Evolutionary conservation across 2,329 filamentous ascomycete species (phyloP).

Genomic region (Daldinia sp.): DNA sequence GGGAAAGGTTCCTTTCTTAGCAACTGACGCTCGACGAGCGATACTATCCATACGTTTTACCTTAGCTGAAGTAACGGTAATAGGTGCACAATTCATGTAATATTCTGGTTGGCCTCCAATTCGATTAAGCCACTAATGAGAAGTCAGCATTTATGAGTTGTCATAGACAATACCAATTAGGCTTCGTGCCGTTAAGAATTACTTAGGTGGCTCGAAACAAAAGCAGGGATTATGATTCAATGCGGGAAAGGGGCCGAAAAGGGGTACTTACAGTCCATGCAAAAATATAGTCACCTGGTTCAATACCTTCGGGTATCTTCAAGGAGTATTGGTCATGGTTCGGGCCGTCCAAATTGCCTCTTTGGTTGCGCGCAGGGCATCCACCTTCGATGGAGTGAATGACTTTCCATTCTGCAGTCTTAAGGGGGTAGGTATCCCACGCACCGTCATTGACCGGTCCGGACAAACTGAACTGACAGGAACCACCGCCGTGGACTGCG

Average conservation of each 20-base stretch:
- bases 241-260: background rate
- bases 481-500: slow-evolving; percentile 79
- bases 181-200: background rate
- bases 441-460: slow-evolving; percentile 24
- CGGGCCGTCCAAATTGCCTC: slow-evolving; percentile 62
- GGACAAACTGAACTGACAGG: slow-evolving; percentile 79
- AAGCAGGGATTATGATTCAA: background rate
- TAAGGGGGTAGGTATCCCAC: slow-evolving; percentile 66
- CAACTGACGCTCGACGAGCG: slow-evolving; percentile 32
- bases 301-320: slow-evolving; percentile 68
- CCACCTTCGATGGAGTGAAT: slow-evolving; percentile 78
- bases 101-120: slow-evolving; percentile 78
- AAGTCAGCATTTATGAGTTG: slow-evolving; percentile 15
- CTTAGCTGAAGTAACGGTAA: slow-evolving; percentile 61
- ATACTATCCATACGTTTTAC: slow-evolving; percentile 34
- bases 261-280: slow-evolving; percentile 67
- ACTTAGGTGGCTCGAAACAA: background rate
- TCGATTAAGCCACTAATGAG: slow-evolving; percentile 69
- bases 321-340: slow-evolving; percentile 66
- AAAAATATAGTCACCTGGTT: slow-evolving; percentile 73
- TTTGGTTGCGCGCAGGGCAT: slow-evolving; percentile 67
- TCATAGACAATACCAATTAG: background rate
- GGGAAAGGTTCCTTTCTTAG: slow-evolving; percentile 62
- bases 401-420: slow-evolving; percentile 73
- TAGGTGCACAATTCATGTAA: slow-evolving; percentile 81